These are phyloP conservation scores for Nakazawaea populi DNA, from an alignment of 805 yeast species.

Conservation along the genomic window DNA sequence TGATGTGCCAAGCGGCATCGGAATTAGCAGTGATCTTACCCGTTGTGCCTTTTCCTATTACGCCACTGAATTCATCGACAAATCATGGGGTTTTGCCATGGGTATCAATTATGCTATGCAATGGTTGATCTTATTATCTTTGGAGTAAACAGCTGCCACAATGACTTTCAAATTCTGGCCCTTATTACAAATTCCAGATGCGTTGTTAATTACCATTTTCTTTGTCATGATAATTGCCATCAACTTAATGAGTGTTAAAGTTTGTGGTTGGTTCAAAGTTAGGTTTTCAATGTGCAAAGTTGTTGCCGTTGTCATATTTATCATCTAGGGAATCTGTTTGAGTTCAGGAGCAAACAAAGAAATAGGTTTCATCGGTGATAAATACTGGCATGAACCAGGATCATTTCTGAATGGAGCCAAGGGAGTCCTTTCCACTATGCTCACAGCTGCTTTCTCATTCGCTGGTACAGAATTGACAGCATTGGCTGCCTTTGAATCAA, in stretches of 20 bases:
- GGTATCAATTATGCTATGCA: constrained; percentile 53
- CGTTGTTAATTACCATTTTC: constrained; percentile 45
- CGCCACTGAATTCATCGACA: constrained; percentile 53
- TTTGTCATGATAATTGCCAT: constrained; percentile 41
- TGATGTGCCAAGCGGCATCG: constrained; percentile 56
- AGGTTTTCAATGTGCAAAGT: constrained; percentile 43
- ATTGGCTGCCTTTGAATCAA: constrained; percentile 43
- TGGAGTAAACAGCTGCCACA: constrained; percentile 49
- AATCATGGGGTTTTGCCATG: constrained; percentile 57
- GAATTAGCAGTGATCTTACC: constrained; percentile 58
- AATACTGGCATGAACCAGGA: constrained; percentile 41
- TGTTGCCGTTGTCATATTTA: constrained; percentile 43
- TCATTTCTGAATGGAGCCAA: constrained; percentile 39
- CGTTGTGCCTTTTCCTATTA: constrained; percentile 58
- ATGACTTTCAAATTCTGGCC: constrained; percentile 49
- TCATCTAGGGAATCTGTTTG: constrained; percentile 46
- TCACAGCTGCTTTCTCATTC: constrained; percentile 50
- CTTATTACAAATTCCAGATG: constrained; percentile 28
- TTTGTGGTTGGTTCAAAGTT: constrained; percentile 52
- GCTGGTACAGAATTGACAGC: constrained; percentile 50
- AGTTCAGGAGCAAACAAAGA: constrained; percentile 44
- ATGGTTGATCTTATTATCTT: constrained; percentile 46
- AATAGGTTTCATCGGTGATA: constrained; percentile 37
- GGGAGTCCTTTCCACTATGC: constrained; percentile 48
- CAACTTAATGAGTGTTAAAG: constrained; percentile 49